phyloP scores from a whole-genome alignment of 495 filamentous ascomycete genomes.

The Lepidopterella palustris region DNA sequence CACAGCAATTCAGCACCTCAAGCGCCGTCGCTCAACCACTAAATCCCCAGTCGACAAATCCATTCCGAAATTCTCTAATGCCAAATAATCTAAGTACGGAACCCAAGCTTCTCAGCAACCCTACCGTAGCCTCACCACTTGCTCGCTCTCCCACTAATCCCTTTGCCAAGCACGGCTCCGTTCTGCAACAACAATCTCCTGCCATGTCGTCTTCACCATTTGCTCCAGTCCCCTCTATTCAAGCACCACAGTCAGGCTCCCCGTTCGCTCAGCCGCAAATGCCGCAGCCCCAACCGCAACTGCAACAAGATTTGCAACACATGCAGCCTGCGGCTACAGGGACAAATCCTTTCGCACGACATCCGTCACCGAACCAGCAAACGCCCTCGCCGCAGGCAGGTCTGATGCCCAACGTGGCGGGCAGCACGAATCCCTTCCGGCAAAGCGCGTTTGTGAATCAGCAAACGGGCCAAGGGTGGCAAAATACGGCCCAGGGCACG shows the following conservation, averaged over 20 bases:
- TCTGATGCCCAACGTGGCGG: conserved; percentile 62
- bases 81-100: conserved; percentile 10
- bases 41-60: conserved; percentile 33
- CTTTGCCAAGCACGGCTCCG: conserved; percentile 26
- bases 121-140: conserved; percentile 15
- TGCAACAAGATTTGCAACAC: conserved; percentile 32
- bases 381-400: conserved; percentile 29
- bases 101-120: conserved; percentile 22
- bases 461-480: conserved; percentile 80
- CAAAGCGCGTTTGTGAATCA: conserved; percentile 84
- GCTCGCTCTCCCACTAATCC: conserved; percentile 28
- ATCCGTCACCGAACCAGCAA: conserved; percentile 28
- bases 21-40: conserved; percentile 21
- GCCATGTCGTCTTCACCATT: conserved; percentile 18
- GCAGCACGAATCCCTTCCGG: conserved; percentile 91
- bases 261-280: too few species aligned
- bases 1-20: conserved; percentile 9
- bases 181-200: conserved; percentile 22
- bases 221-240: conserved; percentile 9
- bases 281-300: conserved; percentile 16
- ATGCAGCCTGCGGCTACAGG: conserved; percentile 59
- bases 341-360: conserved; percentile 64
- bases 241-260: conserved; percentile 5
- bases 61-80: conserved; percentile 35
- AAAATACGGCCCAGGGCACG: conserved; percentile 62